Evolutionary conservation across 495 filamentous ascomycete species (phyloP).

Genomic region (Penicillium salamii): DNA sequence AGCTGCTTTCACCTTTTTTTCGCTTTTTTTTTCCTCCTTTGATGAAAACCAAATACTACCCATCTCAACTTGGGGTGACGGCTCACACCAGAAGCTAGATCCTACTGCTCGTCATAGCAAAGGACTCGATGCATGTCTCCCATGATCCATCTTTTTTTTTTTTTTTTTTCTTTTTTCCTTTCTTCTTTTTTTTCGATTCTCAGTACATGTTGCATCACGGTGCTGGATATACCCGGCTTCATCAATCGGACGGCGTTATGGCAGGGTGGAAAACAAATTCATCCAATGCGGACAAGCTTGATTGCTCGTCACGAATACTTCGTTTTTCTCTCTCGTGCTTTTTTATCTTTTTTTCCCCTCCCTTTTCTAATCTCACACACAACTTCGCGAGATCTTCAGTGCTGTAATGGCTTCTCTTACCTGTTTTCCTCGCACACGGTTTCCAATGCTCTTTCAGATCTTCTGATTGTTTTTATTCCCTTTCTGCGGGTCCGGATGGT

Average conservation of each 20-base stretch:
- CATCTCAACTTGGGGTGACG: conserved; percentile 7
- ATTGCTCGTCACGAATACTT: conserved; percentile 17
- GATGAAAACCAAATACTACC: conserved; percentile 10
- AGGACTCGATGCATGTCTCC: conserved; percentile 13
- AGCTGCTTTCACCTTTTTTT: conserved; percentile 17
- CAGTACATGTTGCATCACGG: conserved; percentile 53
- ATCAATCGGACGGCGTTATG: conserved; percentile 46
- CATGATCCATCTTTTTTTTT: conserved; percentile 5
- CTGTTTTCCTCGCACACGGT: conserved; percentile 7
- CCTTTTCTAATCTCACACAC: conserved; percentile 6
- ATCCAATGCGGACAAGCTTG: conserved; percentile 29
- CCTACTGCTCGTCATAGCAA: not conserved
- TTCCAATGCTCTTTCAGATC: conserved; percentile 1
- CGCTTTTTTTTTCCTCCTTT: no score
- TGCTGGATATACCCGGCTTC: conserved; percentile 56
- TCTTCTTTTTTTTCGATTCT: conserved; percentile 24
- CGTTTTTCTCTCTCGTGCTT: conserved; percentile 1
- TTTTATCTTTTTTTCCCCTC: conserved; percentile 13
- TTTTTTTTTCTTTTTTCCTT: conserved; percentile 30
- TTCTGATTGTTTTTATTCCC: not conserved
- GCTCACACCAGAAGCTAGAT: not conserved
- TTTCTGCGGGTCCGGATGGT: not conserved
- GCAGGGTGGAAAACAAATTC: conserved; percentile 27
- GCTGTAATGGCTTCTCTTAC: conserved; percentile 29
- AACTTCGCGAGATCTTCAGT: conserved; percentile 20